Base-by-base conservation (phyloP, 2,329 filamentous ascomycete genomes). In the Trichoderma sp. region DNA sequence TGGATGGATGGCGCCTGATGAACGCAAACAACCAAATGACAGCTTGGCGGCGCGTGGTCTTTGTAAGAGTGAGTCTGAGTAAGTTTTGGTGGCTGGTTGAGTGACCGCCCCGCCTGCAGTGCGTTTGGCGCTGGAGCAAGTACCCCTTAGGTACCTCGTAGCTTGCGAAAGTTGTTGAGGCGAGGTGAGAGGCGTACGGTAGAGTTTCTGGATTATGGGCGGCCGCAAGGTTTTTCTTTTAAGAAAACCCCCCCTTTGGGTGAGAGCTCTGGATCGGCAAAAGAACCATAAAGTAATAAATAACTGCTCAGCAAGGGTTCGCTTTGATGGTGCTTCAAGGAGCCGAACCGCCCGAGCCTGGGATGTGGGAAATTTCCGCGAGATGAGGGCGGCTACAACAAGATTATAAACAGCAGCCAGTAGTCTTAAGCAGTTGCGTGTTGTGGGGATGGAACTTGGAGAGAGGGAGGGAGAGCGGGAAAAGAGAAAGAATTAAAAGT, bases 311-410 rank as follows among this genome's bases (percentile, higher is more conserved):
- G 37, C 53, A 69, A 59, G 61, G 61, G 40, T 43, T 43, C 37
- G 55, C 68, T 69, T 61, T 66, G 61, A 66, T 29, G 27, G 56
- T 69, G 35, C 55, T 65, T 66, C 40, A 35, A 57, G 58, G 66
- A 56, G 52, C 59, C 66, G 52, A 62, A 53, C 57, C 49, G 58
- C 27, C 47, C 59, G 27, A 33, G 66, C 57, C 59, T 60, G 33
- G 66, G 66, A 59, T 56, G 66, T 68, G 58, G 57, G 66, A 62
- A 68, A 56, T 56, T 43, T 68, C 58, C 57, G 66, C 66, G 66
- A 68, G 66, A 68, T 68, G 66, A 68, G 66, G 65, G 66, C 66
- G 66, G 66, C 37, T 68, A 68, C 57, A 40, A 21, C 35, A 33
- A 33, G 64, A 37, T 59, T 68, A 60, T 59, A 68, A 60, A 60